Conservation (phyloP, 2,329 filamentous ascomycete genomes). For the Exophiala spinifera region DNA sequence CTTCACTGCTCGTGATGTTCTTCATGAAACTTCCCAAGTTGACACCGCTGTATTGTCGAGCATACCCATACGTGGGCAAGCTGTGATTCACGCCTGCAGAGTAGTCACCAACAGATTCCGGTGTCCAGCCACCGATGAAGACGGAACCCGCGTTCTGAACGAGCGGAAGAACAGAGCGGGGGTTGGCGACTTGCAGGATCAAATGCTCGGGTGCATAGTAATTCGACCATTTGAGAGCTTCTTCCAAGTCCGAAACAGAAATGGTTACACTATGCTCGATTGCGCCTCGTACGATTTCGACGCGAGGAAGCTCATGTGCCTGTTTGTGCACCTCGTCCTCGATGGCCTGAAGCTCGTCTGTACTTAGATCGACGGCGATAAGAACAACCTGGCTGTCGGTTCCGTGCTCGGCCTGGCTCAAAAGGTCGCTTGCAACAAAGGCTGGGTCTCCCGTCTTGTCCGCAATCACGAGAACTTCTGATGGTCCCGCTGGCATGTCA, state of each 20-base stretch:
- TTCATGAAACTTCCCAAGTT: slow-evolving; percentile 96
- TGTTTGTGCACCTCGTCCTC: slow-evolving; percentile 89
- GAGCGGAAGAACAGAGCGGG: slow-evolving; percentile 68
- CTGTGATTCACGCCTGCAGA: slow-evolving; percentile 97
- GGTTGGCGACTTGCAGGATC: slow-evolving; percentile 81
- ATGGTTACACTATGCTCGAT: slow-evolving; percentile 92
- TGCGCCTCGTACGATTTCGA: slow-evolving; percentile 86
- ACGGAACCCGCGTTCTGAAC: slow-evolving; percentile 95
- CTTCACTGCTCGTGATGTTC: slow-evolving; percentile 91
- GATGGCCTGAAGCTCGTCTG: slow-evolving; percentile 72
- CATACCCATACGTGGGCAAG: slow-evolving; percentile 93
- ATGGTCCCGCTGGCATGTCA: slow-evolving; percentile 97
- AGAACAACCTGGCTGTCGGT: slow-evolving; percentile 93
- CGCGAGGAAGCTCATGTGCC: slow-evolving; percentile 79
- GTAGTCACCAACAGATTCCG: slow-evolving; percentile 96
- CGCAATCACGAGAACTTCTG: slow-evolving; percentile 93
- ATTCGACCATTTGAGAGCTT: slow-evolving; percentile 82
- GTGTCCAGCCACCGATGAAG: slow-evolving; percentile 94
- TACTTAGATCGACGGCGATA: slow-evolving; percentile 75
- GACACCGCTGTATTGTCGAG: slow-evolving; percentile 97
- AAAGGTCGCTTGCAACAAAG: slow-evolving; percentile 90
- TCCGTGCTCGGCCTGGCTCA: slow-evolving; percentile 95
- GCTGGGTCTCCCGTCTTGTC: slow-evolving; percentile 84
- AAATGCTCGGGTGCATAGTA: slow-evolving; percentile 94
- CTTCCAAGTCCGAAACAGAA: slow-evolving; percentile 64